Base-by-base conservation (phyloP, 2,329 filamentous ascomycete genomes). In the Aspergillus tanneri region DNA sequence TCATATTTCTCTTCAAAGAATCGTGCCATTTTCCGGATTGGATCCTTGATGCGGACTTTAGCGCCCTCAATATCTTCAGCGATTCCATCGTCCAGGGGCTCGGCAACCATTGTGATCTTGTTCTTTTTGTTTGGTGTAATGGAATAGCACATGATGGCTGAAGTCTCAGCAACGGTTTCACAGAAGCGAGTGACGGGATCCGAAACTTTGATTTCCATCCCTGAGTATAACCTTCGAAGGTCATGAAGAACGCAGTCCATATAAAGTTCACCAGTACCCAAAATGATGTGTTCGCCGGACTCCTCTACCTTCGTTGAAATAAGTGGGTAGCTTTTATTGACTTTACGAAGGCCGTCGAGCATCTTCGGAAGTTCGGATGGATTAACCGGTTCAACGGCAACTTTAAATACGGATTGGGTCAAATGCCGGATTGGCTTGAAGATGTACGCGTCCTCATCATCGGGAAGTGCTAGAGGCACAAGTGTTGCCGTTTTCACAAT, bases 41-140 rank as follows among this genome's bases (percentile, higher is more conserved):
- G 91, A 60, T 97, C 92, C 55, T 87, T 89, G 73, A 99, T 96
- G 63, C 83, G 90, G 60, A 99, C 91, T 46, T 82, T 86, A 21
- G 92, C 91, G 39, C 82, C 84, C 73, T 99, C 93, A 55, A 99
- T 97, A 62, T 99, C 93, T 62, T 88, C 85, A 4, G 92, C 90
- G 54, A 99, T 95, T 12, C 93, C 93, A 60, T 95, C 88, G 58
- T 99, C 93, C 11, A 99, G 76, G 25, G 93, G 92, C 69, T 99
- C 93, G 3, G 93, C 93, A 48, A 97, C 88, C 89, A 99, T 96
- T 27, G 93, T 97, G 62, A 99, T 87, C 70, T 95, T 96, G 76
- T 99, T 99, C 77, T 96, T 96, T 75, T 99, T 99, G 76, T 99
- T 99, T 2, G 93, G 93, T 2, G 93, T 97, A 59, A 96, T 84